These are phyloP conservation scores for Exophiala alcalophila DNA, from an alignment of 2,329 filamentous ascomycete genomes.

Conservation along the genomic window DNA sequence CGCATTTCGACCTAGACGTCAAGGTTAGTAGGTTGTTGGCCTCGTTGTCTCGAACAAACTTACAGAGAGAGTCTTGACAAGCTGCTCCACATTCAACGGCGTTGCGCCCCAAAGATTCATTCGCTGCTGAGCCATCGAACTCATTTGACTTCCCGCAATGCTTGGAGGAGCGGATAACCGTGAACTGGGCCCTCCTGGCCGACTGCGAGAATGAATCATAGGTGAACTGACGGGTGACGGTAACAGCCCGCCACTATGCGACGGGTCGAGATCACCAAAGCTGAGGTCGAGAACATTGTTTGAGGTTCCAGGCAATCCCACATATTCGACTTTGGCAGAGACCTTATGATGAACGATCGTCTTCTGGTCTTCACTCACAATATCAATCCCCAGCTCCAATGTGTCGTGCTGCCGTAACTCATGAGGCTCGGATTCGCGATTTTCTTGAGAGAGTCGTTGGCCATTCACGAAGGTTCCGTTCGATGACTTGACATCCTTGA, in stretches of 20 bases:
- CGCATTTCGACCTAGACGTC: slow-evolving; percentile 76
- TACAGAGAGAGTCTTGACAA: slow-evolving; percentile 82
- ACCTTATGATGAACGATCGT: slow-evolving; percentile 99
- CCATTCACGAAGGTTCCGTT: slow-evolving; percentile 99
- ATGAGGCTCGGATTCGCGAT: slow-evolving; percentile 92
- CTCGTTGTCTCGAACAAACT: slow-evolving; percentile 37
- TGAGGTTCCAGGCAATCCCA: slow-evolving; percentile 72
- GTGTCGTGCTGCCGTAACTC: slow-evolving; percentile 89
- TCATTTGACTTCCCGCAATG: slow-evolving; percentile 54
- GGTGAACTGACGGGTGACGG: slow-evolving; percentile 65
- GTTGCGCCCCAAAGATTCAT: slow-evolving; percentile 76
- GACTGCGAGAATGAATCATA: slow-evolving; percentile 63
- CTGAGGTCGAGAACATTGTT: slow-evolving; percentile 75
- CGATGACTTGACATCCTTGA: slow-evolving; percentile 95
- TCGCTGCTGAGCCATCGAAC: slow-evolving; percentile 65
- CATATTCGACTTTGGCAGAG: slow-evolving; percentile 92
- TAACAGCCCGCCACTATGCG: slow-evolving; percentile 68
- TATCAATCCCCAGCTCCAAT: slow-evolving; percentile 93
- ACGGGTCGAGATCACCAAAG: slow-evolving; percentile 84
- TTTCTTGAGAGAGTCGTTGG: slow-evolving; percentile 83
- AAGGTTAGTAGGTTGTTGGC: slow-evolving; percentile 11
- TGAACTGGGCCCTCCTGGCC: slow-evolving; percentile 66
- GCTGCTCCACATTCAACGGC: slow-evolving; percentile 88
- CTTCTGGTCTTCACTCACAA: slow-evolving; percentile 97
- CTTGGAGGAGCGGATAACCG: slow-evolving; percentile 60